Evolutionary conservation across 2,329 filamentous ascomycete genomes (phyloP), one percentile per base, ranked within the genome.

Genomic region (Colletotrichum tabaci): DNA sequence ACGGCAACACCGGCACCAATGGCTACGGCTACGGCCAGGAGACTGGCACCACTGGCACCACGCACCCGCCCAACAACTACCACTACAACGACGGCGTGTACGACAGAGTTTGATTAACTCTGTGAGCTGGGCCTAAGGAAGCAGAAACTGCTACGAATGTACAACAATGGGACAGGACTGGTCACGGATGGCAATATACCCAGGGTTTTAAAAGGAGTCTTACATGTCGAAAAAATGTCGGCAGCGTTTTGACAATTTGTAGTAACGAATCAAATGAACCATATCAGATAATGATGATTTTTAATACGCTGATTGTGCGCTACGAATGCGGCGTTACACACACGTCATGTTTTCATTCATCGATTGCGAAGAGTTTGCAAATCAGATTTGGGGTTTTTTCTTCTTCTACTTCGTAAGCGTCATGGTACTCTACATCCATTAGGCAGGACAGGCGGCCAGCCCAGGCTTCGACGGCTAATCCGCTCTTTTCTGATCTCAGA

Each of bases 41-140:
- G 60, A 71, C 57, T 15, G 67, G 66, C 46, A 69, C 69, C 42
- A 68, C 64, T 8, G 64, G 63, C n/a, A 21, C 38, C 21, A 50
- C 65, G 2, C 65, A 67, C 13, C 62, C 70, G 30, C 75, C 75
- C 6, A 73, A 64, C 21, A 77, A 77, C 38, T 80, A 83, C 61
- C 79, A 75, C 12, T 84, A 84, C 63, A 77, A 77, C 4, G 83
- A 84, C 61, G 82, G 83, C 30, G 76, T 82, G 16, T 84, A 84
- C 58, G 69, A 72, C 40, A 64, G 69, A 44, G 69, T 72, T 4
- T 72, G 60, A 55, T 13, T 7, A 38, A 38, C 5, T 3, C 21
- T 12, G 16, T 2, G 2, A 74, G 80, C 6, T 77, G 77, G 9
- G 47, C 61, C 63, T n/a, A 49, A 38, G 35, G 46, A 67, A 64